Conservation (phyloP, 2,329 filamentous ascomycete genomes). For the Pyrenochaeta sp. region DNA sequence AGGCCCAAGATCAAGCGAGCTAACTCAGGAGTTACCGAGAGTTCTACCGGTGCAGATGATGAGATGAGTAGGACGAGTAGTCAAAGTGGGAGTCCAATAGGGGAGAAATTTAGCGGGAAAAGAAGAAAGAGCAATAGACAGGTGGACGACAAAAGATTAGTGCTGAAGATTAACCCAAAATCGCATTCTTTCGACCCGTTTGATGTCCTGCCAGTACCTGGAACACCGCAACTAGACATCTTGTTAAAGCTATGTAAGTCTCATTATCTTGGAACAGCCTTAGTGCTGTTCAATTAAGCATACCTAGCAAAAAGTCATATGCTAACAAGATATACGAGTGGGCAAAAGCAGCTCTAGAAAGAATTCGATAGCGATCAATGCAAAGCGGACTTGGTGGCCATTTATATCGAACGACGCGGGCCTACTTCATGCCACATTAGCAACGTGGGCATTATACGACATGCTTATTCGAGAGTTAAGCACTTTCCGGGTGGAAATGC, state of each 20-base stretch:
- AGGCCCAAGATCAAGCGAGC: not conserved
- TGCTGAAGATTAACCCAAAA: constrained; percentile 19
- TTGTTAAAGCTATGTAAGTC: constrained; percentile 36
- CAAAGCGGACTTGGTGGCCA: constrained; percentile 31
- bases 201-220: constrained; percentile 33
- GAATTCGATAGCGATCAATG: constrained; percentile 33
- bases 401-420: constrained; percentile 34
- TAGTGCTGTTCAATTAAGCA: not conserved
- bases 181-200: constrained; percentile 33
- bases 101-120: not conserved
- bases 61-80: not conserved
- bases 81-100: constrained; percentile 1
- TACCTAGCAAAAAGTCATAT: not conserved
- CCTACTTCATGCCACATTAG: constrained; percentile 35
- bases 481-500: constrained; percentile 21
- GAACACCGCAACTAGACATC: constrained; percentile 26
- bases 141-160: constrained; percentile 1
- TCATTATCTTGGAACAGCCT: not conserved
- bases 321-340: constrained; percentile 7
- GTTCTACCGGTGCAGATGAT: not conserved
- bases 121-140: not conserved
- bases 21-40: not conserved
- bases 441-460: constrained; percentile 40
- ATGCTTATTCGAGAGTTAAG: constrained; percentile 22
- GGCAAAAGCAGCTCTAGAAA: constrained; percentile 23